A percentile compares a stretch with the other conserved stretches of the same genome.
Conservation (phyloP, 192 early-diverging fungal genomes). For the Podila verticillata region DNA sequence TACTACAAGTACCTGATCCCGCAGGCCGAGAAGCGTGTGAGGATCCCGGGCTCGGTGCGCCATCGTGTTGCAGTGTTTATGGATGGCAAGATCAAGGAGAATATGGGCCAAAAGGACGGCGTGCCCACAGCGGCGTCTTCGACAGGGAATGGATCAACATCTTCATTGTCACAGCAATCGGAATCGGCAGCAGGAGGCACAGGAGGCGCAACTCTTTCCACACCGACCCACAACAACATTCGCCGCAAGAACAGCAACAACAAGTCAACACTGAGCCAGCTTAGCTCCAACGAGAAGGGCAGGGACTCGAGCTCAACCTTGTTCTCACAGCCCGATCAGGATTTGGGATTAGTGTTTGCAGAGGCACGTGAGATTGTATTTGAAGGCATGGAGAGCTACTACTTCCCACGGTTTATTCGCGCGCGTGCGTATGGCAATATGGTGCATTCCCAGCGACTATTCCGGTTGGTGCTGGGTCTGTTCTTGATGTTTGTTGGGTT, state of each 20-base stretch:
- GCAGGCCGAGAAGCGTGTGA: constrained; percentile 59
- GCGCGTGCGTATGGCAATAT: constrained; percentile 67
- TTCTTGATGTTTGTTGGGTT: constrained; percentile 63
- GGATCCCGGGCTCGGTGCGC: constrained; percentile 52
- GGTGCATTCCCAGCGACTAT: constrained; percentile 54
- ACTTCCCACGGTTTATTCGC: constrained; percentile 66
- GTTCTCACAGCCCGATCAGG: constrained; percentile 27
- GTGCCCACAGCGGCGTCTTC: background rate
- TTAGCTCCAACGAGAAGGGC: background rate
- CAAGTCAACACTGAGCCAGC: background rate
- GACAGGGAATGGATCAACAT: background rate
- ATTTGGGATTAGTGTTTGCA: constrained; percentile 53
- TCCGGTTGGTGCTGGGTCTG: constrained; percentile 58
- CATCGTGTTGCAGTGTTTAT: constrained; percentile 34
- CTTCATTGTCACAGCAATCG: background rate
- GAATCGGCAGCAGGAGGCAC: background rate
- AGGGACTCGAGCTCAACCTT: background rate
- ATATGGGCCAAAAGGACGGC: constrained; percentile 18
- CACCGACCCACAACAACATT: background rate
- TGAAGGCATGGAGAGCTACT: constrained; percentile 60
- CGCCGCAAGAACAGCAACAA: background rate
- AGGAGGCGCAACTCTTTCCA: background rate
- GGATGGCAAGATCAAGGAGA: constrained; percentile 20
- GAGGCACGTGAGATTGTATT: constrained; percentile 66
- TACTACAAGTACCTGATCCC: constrained; percentile 63